Base-by-base conservation (phyloP, 2,329 filamentous ascomycete genomes). In the Teratosphaeria destructans region DNA sequence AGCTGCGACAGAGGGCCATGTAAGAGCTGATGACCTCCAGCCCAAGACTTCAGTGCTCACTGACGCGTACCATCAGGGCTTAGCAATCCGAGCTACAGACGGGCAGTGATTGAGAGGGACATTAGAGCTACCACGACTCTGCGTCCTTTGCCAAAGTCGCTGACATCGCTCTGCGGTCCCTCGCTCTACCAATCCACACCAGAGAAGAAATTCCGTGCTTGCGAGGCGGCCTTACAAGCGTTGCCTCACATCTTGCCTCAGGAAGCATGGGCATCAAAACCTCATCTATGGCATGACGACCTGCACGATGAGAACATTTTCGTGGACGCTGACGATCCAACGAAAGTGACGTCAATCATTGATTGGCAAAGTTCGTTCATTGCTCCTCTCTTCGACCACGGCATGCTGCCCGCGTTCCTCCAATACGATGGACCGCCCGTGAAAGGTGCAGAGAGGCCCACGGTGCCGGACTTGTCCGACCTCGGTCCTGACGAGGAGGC, bases 301-400 rank as follows among this genome's bases (percentile, higher is more conserved):
- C 64, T 77, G 23, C 75, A 77, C 56, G 58, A 59, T 19, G 73
- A 69, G 8, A 77, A 72, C 54, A 73, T 74, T 57, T 72, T 73
- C 55, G 72, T 75, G 3, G 62, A 74, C 58, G 57, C 65, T 3
- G 54, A 58, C 1, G 53, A 73, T n/a, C 71, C 68, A 12, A 71
- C 71, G 8, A 59, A 66, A 61, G 61, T 74, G 54, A 63, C 67
- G 0, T 58, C 61, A n/a, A 62, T 75, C 34, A 71, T 75, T 55
- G 73, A 75, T 57, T 74, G 72, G 72, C 72, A 74, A 59, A 67
- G 67, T 8, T 69, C 66, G 4, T 62, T 71, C 54, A 43, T 74
- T 32, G 63, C 70, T 3, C 75, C 76, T 11, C 68, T 76, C 1
- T 76, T 72, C 43, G 63, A 52, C 35, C 55, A 57, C 47, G 52